These are phyloP conservation scores for Quercus mongolica DNA, from an alignment of 306 rosid species.

Conservation along the genomic window DNA sequence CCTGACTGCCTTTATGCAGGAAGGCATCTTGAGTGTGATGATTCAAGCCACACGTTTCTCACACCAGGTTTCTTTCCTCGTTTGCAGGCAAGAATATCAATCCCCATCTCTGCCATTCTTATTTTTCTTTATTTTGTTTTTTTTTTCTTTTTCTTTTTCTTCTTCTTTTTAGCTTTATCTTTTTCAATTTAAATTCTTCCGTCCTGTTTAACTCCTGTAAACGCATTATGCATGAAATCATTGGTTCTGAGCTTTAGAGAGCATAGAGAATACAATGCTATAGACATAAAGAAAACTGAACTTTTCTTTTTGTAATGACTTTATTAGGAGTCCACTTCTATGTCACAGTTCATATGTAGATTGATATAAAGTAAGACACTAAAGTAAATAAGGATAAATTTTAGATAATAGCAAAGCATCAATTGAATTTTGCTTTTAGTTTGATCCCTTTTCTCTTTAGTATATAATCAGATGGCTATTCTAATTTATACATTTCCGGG, in stretches of 20 bases:
- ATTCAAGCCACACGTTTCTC: constrained; percentile 89
- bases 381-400: not conserved
- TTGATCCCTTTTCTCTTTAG: not conserved
- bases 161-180: not conserved
- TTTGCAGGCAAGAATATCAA: constrained; percentile 61
- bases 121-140: not conserved
- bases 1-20: constrained; percentile 65
- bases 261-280: not conserved
- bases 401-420: not conserved
- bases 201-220: not conserved
- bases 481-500: too few relatives aligned
- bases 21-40: constrained; percentile 90
- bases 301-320: not conserved
- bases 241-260: not conserved
- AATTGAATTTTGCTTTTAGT: not conserved
- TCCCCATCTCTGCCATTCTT: constrained; percentile 4
- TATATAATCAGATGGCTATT: too few relatives aligned
- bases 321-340: not conserved
- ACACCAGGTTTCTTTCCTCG: constrained; percentile 94
- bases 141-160: not conserved
- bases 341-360: not conserved
- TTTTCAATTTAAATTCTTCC: not conserved
- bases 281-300: not conserved
- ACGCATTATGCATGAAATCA: not conserved
- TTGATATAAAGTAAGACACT: not conserved